Percentiles rank a stretch among this genome's conserved stretches.
These are phyloP conservation scores for Sherardia arvensis DNA, from an alignment of 257 asterid species.

Conservation along the genomic window DNA sequence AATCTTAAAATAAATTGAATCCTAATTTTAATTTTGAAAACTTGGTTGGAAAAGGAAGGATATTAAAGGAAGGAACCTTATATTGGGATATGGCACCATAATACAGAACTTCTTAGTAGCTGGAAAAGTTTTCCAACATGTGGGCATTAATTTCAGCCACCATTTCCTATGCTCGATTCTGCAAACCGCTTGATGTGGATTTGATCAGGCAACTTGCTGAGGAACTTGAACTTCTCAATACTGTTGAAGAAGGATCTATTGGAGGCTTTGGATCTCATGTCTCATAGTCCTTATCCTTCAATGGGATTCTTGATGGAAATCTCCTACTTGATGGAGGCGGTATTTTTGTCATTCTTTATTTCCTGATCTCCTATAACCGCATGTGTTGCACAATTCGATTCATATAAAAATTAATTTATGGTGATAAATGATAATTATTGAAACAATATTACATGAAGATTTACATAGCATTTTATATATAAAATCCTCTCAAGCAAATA, in stretches of 20 bases:
- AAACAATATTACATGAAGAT: no score
- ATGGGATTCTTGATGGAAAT: conserved; percentile 45
- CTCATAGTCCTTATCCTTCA: conserved; percentile 41
- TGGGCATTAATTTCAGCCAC: conserved; percentile 20
- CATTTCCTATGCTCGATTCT: conserved; percentile 28
- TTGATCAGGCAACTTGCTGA: conserved; percentile 19
- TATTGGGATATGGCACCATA: conserved; percentile 25
- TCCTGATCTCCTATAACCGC: no score
- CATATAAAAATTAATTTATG: no score
- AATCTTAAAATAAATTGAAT: no score
- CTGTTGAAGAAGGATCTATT: conserved; percentile 56
- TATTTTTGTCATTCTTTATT: no score
- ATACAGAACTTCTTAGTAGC: conserved; percentile 26
- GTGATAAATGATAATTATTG: no score
- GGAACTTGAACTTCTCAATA: conserved; percentile 45
- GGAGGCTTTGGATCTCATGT: conserved; percentile 67
- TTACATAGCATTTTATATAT: no score
- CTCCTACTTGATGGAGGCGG: no score
- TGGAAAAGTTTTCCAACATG: conserved; percentile 15
- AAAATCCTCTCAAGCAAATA: no score
- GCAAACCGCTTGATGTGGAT: conserved; percentile 28
- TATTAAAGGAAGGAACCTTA: conserved; percentile 19
- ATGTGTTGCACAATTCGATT: no score
- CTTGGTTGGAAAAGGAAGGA: conserved; percentile 26
- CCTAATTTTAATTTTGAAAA: no score